Evolutionary conservation across 176 grass and related monocot species (phyloP), one percentile per base, ranked within the genome.

Genomic region (Tuctoria greenei): DNA sequence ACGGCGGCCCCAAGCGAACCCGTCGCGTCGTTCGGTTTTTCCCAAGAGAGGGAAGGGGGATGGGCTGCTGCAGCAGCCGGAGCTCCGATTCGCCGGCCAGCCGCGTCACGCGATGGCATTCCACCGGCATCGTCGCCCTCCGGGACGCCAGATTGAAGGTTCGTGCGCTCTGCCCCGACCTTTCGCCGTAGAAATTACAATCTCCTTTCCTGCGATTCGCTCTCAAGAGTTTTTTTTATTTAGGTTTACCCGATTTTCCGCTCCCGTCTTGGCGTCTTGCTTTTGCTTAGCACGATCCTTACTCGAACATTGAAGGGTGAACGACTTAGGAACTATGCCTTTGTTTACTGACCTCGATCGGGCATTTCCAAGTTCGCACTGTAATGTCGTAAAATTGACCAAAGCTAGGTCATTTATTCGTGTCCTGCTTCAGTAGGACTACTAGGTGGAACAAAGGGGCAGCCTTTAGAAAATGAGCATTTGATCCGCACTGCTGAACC

Each of bases 61-160:
- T 98, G 95, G 91, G 91, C 23, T 98, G 95, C 67, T 94, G 83
- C 58, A 81, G 72, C 75, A 98, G 95, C 86, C 93, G 74, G 72
- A 87, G 78, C 51, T 50, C 49, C 16, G 89, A 82, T 82, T 98
- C 91, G 27, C 82, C 88, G 72, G 91, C 88, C 3, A 66, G 8
- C 85, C 95, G 95, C 62, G 81, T 69, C 85, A 56, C 73, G 38
- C 81, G 89, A 40, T 94, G 95, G 95, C 71, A 86, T 67, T 94
- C 91, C 64, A 97, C 88, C 45, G 95, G 95, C 62, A 97, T 97
- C 86, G 88, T 90, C 78, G 95, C 86, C 55, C 82, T 97, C 58
- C 78, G 91, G 52, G 94, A 97, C 86, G 84, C 81, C 40, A 97
- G 84, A 54, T 81, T 97, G 88, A 97, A 89, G 91, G 94, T 93